phyloP scores from a whole-genome alignment of 1,139 yeast genomes.

The Candida neerlandica region DNA sequence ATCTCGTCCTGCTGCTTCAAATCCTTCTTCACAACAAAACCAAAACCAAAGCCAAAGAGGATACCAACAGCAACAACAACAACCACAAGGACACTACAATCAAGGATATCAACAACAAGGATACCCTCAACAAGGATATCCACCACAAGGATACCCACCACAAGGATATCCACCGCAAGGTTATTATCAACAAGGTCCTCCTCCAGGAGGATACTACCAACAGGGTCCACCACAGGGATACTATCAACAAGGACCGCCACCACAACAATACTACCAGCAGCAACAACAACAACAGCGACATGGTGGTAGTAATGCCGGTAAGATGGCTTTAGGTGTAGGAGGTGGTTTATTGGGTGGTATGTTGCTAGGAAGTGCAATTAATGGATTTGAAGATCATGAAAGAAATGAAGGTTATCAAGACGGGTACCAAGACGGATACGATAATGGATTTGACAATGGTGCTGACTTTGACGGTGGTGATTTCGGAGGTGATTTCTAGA shows the following conservation, averaged over 20 bases:
- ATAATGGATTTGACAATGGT: conserved; percentile 26
- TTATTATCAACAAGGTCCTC: conserved; percentile 25
- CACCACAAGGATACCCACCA: conserved; percentile 11
- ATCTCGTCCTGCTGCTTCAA: conserved; percentile 11
- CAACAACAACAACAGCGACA: conserved; percentile 21
- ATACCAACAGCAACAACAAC: conserved; percentile 9
- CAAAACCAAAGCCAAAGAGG: conserved; percentile 12
- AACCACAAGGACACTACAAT: neutral
- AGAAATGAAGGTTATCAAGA: conserved; percentile 35
- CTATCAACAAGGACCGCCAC: conserved; percentile 14
- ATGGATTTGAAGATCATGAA: conserved; percentile 28
- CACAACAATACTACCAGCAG: conserved; percentile 18
- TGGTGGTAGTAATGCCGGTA: conserved; percentile 31
- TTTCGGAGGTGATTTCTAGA: conserved; percentile 16
- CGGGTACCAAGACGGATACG: conserved; percentile 29
- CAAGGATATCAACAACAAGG: conserved; percentile 14
- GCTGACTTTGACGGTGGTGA: conserved; percentile 29
- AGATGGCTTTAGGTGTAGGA: conserved; percentile 72
- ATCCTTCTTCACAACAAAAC: conserved; percentile 10
- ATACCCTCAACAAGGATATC: conserved; percentile 12
- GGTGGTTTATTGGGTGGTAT: conserved; percentile 81
- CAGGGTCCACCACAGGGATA: conserved; percentile 20
- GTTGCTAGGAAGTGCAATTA: conserved; percentile 51
- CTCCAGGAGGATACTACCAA: conserved; percentile 16
- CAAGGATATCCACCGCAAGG: conserved; percentile 18